Evolutionary conservation across 2,329 filamentous ascomycete species (phyloP).

Genomic region (Allantophomopsis cytisporea): DNA sequence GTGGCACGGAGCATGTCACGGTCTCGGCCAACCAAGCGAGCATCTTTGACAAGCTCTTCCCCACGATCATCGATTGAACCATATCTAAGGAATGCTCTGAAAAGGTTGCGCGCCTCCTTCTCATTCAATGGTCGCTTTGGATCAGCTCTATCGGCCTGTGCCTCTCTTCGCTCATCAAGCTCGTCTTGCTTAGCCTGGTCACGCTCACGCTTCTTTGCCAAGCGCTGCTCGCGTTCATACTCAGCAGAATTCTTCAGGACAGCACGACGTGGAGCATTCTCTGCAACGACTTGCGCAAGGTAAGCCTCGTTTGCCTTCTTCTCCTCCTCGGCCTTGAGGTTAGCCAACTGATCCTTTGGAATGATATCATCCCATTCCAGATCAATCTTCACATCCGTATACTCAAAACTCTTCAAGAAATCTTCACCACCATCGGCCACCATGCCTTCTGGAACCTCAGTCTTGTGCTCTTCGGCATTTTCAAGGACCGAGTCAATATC

Average conservation of each 20-base stretch:
- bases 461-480: conserved; percentile 94
- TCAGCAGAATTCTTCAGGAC: conserved; percentile 41
- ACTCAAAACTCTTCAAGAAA: conserved; percentile 80
- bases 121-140: conserved; percentile 82
- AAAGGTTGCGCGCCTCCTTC: conserved; percentile 85
- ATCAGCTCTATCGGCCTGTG: conserved; percentile 62
- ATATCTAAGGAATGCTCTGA: conserved; percentile 81
- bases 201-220: conserved; percentile 51
- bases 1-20: conserved; percentile 64
- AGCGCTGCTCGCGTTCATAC: conserved; percentile 48
- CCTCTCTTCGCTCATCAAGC: conserved; percentile 48
- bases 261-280: conserved; percentile 70
- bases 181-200: conserved; percentile 59
- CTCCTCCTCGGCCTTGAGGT: conserved; percentile 81
- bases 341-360: conserved; percentile 79
- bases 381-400: conserved; percentile 95
- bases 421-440: conserved; percentile 94
- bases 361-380: conserved; percentile 99
- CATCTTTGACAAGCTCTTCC: conserved; percentile 78
- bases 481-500: conserved; percentile 96
- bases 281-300: conserved; percentile 67
- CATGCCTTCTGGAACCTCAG: conserved; percentile 86
- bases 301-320: conserved; percentile 73
- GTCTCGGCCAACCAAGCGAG: conserved; percentile 73
- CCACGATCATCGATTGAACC: conserved; percentile 80